phyloP scores from a whole-genome alignment of 2,329 filamentous ascomycete genomes.

The Dryadomyces sulphureus region DNA sequence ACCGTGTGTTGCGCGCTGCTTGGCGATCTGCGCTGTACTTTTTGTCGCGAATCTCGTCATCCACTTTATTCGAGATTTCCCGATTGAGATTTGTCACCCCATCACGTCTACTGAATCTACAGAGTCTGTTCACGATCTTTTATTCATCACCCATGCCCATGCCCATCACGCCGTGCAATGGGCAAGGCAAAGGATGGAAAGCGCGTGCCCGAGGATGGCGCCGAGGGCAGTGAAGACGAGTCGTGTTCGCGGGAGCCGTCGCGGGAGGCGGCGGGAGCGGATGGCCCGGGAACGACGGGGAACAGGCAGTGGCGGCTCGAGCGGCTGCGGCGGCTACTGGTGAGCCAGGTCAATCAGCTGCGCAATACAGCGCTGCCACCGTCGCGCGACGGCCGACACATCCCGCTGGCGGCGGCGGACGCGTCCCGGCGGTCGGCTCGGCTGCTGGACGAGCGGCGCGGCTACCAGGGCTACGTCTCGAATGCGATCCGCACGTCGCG shows the following conservation, averaged over 20 bases:
- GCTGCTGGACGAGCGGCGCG: slow-evolving; percentile 34
- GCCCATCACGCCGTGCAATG: background rate
- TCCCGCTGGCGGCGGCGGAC: slow-evolving; percentile 19
- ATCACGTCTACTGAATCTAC: no score
- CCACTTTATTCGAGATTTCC: no score
- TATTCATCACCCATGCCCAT: no score
- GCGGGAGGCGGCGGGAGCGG: background rate
- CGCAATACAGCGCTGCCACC: slow-evolving; percentile 7
- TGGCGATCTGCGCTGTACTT: no score
- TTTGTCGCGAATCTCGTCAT: no score
- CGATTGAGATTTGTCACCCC: no score
- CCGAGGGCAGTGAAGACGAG: background rate
- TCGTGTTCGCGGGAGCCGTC: background rate
- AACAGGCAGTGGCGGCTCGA: no score
- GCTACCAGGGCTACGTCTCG: slow-evolving; percentile 32
- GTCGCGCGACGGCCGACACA: slow-evolving; percentile 15
- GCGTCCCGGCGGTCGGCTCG: slow-evolving; percentile 13
- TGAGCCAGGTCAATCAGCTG: no score
- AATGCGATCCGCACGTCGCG: slow-evolving; percentile 67
- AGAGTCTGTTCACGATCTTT: no score
- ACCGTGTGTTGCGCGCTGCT: no score
- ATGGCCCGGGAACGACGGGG: background rate
- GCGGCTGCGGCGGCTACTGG: no score
- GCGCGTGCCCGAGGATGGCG: background rate
- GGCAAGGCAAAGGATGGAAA: background rate